Evolutionary conservation across 495 filamentous ascomycete species (phyloP).

Genomic region (Penicillium canescens): DNA sequence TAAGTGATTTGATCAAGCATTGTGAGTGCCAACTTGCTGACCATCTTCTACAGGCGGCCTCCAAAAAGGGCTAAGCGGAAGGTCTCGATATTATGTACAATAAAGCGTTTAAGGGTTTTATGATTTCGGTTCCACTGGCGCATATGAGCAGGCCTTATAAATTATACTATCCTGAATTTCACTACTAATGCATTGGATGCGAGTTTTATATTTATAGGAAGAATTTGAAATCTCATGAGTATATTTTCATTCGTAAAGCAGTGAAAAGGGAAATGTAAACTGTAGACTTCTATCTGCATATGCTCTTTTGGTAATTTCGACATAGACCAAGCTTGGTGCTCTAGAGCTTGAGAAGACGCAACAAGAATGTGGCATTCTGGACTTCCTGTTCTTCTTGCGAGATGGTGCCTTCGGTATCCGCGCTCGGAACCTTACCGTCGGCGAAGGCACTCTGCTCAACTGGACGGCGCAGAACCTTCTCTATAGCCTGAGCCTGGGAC

Average conservation of each 20-base stretch:
- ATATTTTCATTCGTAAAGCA: conserved; percentile 14
- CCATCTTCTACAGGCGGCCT: conserved; percentile 30
- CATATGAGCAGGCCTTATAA: neutral
- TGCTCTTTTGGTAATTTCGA: neutral
- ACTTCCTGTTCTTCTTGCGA: conserved; percentile 88
- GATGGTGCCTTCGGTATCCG: conserved; percentile 62
- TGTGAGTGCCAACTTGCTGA: neutral
- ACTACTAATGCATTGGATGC: neutral
- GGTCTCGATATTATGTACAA: neutral
- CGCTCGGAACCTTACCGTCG: conserved; percentile 60
- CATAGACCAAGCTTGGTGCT: neutral
- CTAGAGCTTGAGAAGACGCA: conserved; percentile 78
- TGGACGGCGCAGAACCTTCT: conserved; percentile 77
- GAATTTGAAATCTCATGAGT: conserved; percentile 2
- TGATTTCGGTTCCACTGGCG: conserved; percentile 3
- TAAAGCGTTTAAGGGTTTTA: neutral
- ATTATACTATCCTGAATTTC: neutral
- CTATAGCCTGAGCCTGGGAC: conserved; percentile 64
- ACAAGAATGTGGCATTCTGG: conserved; percentile 79
- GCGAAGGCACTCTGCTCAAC: conserved; percentile 70
- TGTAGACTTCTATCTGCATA: conserved; percentile 16
- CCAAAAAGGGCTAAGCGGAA: conserved; percentile 35
- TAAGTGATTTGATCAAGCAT: conserved; percentile 40
- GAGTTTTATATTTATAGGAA: neutral
- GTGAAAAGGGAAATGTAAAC: neutral